These are phyloP conservation scores for Lecanicillium sp. DNA, from an alignment of 2,329 filamentous ascomycete species.

Conservation along the genomic window DNA sequence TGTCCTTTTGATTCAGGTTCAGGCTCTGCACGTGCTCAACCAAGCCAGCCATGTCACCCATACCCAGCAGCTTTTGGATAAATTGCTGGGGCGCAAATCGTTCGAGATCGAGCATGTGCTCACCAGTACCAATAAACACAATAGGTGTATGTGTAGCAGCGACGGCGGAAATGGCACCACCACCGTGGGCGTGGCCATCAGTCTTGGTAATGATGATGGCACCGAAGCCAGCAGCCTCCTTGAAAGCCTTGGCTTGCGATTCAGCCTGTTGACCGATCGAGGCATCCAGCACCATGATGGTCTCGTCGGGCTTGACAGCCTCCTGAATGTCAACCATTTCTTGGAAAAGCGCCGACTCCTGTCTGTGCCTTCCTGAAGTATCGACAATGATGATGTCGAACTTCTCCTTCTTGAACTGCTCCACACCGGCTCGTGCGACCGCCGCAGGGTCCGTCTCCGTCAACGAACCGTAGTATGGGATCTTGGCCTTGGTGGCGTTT, in stretches of 20 bases:
- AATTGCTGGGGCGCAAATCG: conserved; percentile 90
- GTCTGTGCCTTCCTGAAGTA: conserved; percentile 88
- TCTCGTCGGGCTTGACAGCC: conserved; percentile 84
- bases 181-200: conserved; percentile 89
- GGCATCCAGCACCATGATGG: conserved; percentile 95
- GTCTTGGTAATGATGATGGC: conserved; percentile 99
- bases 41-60: conserved; percentile 93
- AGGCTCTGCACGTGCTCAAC: conserved; percentile 95
- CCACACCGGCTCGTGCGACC: conserved; percentile 90
- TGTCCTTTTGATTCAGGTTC: conserved; percentile 95
- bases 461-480: conserved; percentile 94
- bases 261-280: conserved; percentile 96
- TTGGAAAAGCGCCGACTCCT: conserved; percentile 90
- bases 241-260: conserved; percentile 91
- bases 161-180: conserved; percentile 95
- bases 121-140: conserved; percentile 94
- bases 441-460: conserved; percentile 94
- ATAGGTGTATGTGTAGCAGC: conserved; percentile 95
- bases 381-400: conserved; percentile 99
- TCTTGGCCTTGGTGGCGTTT: conserved; percentile 98
- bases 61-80: conserved; percentile 86
- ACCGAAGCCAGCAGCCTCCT: conserved; percentile 92
- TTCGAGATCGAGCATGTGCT: conserved; percentile 94
- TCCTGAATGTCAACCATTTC: conserved; percentile 97
- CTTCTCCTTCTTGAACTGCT: conserved; percentile 97